A percentile compares a stretch with the other conserved stretches of the same genome.
phyloP scores from a whole-genome alignment of 2,329 filamentous ascomycete species.

The Diaporthe vexans region DNA sequence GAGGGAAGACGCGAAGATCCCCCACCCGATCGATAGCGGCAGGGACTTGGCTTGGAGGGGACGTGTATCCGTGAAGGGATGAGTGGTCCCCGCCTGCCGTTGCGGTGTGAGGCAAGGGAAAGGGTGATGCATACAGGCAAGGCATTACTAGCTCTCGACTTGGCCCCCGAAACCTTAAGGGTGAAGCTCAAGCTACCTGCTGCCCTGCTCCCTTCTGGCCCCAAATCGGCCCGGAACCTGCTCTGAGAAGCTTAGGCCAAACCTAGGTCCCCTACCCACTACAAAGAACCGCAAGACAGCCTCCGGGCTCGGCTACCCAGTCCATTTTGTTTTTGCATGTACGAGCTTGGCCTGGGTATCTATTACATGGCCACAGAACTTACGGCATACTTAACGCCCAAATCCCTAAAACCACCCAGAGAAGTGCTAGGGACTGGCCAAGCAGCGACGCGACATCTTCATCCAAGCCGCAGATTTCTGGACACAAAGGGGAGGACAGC shows the following conservation, averaged over 20 bases:
- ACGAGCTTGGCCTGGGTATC: no score
- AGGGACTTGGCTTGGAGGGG: neutral
- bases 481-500: no score
- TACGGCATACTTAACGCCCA: no score
- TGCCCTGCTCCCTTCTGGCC: neutral
- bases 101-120: constrained; percentile 27
- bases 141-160: constrained; percentile 6
- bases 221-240: neutral
- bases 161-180: constrained; percentile 23
- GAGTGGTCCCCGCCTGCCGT: constrained; percentile 2
- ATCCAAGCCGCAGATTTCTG: no score
- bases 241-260: constrained; percentile 8
- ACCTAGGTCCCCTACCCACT: no score
- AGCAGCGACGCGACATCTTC: no score
- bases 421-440: no score
- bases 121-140: neutral
- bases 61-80: neutral
- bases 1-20: neutral
- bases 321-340: neutral
- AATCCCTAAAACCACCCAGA: no score
- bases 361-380: no score
- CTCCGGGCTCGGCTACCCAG: neutral
- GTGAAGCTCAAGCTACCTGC: constrained; percentile 9
- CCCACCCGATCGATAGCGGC: constrained; percentile 22
- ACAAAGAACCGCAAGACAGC: neutral